A percentile compares a stretch with the other conserved stretches of the same genome.
Conservation (phyloP, 2,329 filamentous ascomycete genomes). For the Sporothrix globosa region DNA sequence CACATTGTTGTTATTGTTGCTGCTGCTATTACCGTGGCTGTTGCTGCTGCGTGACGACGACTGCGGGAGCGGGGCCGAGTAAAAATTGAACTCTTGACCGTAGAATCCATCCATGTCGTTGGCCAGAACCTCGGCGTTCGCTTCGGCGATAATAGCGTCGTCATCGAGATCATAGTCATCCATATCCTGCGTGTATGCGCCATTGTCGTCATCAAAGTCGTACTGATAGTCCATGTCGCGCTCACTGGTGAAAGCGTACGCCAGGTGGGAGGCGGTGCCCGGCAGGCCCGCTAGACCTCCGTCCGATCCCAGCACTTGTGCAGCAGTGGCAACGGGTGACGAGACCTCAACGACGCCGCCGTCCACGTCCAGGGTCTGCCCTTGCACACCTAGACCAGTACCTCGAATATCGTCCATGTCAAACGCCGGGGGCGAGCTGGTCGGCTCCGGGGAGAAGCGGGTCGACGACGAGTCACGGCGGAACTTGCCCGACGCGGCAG, state of each 20-base stretch:
- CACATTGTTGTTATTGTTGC: not conserved
- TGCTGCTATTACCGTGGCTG: constrained; percentile 44
- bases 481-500: constrained; percentile 76
- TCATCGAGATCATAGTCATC: constrained; percentile 73
- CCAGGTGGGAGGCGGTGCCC: constrained; percentile 31
- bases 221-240: constrained; percentile 50
- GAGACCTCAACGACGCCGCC: constrained; percentile 38
- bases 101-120: constrained; percentile 94
- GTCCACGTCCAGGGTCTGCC: constrained; percentile 1
- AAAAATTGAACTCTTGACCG: constrained; percentile 95
- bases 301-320: not conserved
- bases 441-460: constrained; percentile 37
- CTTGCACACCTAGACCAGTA: constrained; percentile 15
- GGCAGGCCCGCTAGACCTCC: not conserved
- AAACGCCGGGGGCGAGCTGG: not conserved
- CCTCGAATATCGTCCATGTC: constrained; percentile 15
- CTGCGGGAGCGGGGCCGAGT: constrained; percentile 62
- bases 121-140: constrained; percentile 89
- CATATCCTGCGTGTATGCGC: constrained; percentile 51
- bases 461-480: constrained; percentile 59
- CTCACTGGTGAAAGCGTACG: constrained; percentile 30
- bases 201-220: constrained; percentile 59
- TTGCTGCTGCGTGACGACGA: not conserved
- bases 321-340: constrained; percentile 33
- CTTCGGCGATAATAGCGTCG: constrained; percentile 89